Base-by-base conservation (phyloP, 441 rosid species). In the Pelargonium citronellum region DNA sequence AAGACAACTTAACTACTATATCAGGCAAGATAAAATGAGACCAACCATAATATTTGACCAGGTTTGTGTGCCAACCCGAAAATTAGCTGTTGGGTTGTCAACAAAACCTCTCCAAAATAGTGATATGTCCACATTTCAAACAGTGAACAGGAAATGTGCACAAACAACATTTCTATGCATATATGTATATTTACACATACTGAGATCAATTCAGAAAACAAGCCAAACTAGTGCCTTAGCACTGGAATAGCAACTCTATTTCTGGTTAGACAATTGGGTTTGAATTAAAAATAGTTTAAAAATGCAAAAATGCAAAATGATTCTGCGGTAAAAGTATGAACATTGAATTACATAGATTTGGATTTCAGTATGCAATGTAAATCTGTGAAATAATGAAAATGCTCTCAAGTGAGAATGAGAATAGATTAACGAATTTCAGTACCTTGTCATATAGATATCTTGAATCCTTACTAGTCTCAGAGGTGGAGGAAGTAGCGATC, bases 381-480 rank as follows among this genome's bases (percentile, higher is more conserved):
- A 53, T 17, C 8, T 16, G 24, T 55, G 10, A 20, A 8, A 17
- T 7, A 1, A 6, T 16, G 19, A 16, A 13, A 11, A n/a, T 27
- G 22, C 46, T 51, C 15, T 30, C 5, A 58, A 20, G 15, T 19
- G 27, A 10, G 22, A 74, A 74, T 24, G 27, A 10, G 22, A 74
- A 74, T 24, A 9, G 9, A 9, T 61, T 24, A 67, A 66, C 27
- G 37, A 57, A 67, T 37, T 47, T 53, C 34, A 47, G 37, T 82
- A 87, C 96, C 94, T 79, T 82, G 60, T 77, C 79, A 74, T 79
- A 75, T 69, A 75, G 82, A 71, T 80, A 80, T 47, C 73, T 82
- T 43, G 75, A 37, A 37, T 37, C 41, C 41, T 37, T 37, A 37
- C 0, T 64, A 65, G 76, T 78, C 70, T 73, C 83, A 67, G 70